These are phyloP conservation scores for Ustilago xerochloae DNA, from an alignment of 1,284 basidiomycete genomes.

Conservation along the genomic window DNA sequence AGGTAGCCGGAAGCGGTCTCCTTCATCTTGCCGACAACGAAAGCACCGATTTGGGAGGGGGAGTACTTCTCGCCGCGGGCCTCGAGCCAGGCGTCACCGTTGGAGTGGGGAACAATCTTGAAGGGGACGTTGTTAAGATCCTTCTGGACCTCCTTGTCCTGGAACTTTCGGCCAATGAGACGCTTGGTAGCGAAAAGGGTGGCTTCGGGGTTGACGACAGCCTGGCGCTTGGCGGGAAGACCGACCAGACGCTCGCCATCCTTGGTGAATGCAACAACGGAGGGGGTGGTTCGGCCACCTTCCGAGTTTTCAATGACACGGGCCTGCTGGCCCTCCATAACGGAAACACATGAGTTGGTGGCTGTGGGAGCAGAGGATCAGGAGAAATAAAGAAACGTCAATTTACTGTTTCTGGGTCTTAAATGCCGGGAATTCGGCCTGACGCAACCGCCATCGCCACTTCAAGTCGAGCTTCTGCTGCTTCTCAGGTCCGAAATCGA, in stretches of 20 bases:
- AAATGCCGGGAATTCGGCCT: not conserved
- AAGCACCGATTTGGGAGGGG: slow-evolving; percentile 77
- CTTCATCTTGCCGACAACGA: slow-evolving; percentile 93
- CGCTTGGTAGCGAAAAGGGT: slow-evolving; percentile 84
- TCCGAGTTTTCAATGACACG: slow-evolving; percentile 97
- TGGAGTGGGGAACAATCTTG: slow-evolving; percentile 77
- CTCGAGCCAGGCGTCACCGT: slow-evolving; percentile 80
- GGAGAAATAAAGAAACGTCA: slow-evolving; percentile 7
- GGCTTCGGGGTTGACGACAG: slow-evolving; percentile 86
- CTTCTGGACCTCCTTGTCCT: slow-evolving; percentile 90
- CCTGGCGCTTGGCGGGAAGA: slow-evolving; percentile 95
- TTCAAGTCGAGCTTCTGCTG: not conserved
- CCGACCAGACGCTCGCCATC: slow-evolving; percentile 79
- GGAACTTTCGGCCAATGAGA: slow-evolving; percentile 92
- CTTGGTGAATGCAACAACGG: slow-evolving; percentile 98
- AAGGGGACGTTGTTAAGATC: slow-evolving; percentile 81
- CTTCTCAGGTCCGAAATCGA: not conserved
- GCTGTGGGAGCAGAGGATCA: slow-evolving; percentile 23
- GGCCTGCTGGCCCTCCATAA: slow-evolving; percentile 87
- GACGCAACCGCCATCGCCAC: not conserved
- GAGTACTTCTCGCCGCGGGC: slow-evolving; percentile 74
- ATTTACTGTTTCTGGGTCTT: not conserved
- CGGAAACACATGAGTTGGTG: slow-evolving; percentile 68
- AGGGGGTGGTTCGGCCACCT: slow-evolving; percentile 96
- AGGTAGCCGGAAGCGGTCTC: slow-evolving; percentile 93